Conservation (phyloP, 2,329 filamentous ascomycete genomes). For the Fusarium tanahbumbuense region DNA sequence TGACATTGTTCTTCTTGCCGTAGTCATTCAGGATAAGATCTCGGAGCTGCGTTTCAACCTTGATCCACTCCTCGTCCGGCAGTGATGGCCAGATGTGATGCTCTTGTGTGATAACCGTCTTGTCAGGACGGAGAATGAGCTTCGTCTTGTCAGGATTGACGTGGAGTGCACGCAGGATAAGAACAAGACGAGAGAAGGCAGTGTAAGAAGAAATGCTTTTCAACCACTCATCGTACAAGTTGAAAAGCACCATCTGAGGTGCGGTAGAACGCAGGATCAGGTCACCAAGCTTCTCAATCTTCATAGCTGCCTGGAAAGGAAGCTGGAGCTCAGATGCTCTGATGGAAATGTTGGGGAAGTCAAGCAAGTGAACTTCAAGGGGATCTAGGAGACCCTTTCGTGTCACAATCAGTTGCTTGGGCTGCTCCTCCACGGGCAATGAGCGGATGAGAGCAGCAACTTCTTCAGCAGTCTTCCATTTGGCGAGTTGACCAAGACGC, state of each 20-base stretch:
- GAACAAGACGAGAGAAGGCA: constrained; percentile 92
- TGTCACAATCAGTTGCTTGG: constrained; percentile 98
- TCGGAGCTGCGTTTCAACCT: constrained; percentile 96
- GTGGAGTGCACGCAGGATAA: constrained; percentile 93
- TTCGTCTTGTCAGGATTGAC: constrained; percentile 99
- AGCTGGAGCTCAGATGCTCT: constrained; percentile 95
- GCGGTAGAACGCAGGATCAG: constrained; percentile 98
- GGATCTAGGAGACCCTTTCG: constrained; percentile 97
- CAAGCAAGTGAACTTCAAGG: constrained; percentile 94
- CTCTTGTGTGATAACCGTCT: constrained; percentile 97
- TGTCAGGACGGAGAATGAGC: constrained; percentile 92
- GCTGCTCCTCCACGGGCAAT: constrained; percentile 95
- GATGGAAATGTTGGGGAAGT: constrained; percentile 99
- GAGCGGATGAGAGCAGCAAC: constrained; percentile 97
- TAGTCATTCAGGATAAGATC: constrained; percentile 98
- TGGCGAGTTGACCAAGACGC: constrained; percentile 96
- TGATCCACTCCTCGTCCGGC: constrained; percentile 97
- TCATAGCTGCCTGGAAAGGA: constrained; percentile 99
- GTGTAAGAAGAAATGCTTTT: constrained; percentile 99
- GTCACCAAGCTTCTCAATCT: constrained; percentile 98
- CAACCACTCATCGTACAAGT: constrained; percentile 98
- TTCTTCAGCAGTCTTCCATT: constrained; percentile 99
- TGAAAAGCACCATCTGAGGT: constrained; percentile 99
- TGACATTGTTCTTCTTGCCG: constrained; percentile 99
- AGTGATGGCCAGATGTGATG: constrained; percentile 98